Conservation (phyloP, 2,329 filamentous ascomycete genomes). For the Bipolaris cookei region DNA sequence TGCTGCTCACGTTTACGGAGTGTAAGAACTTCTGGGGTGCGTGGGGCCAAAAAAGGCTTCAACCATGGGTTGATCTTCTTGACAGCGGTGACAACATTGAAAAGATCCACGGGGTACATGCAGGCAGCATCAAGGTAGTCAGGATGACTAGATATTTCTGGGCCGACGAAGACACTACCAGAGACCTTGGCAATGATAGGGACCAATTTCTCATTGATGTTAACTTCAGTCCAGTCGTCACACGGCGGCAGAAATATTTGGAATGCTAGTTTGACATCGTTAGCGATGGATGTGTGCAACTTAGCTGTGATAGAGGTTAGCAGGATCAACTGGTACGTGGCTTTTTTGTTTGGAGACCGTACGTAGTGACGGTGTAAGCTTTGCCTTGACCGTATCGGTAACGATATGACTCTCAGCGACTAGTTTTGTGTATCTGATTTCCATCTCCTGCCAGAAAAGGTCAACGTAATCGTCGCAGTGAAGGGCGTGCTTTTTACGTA, state of each 20-base stretch:
- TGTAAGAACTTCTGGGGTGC: conserved; percentile 32
- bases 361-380: too few relatives aligned
- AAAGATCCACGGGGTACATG: conserved; percentile 43
- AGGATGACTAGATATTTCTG: conserved; percentile 37
- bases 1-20: conserved; percentile 29
- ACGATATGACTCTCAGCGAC: too few relatives aligned
- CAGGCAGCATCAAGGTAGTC: conserved; percentile 38
- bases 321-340: too few relatives aligned
- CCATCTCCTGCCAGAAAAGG: too few relatives aligned
- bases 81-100: conserved; percentile 34
- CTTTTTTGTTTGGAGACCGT: too few relatives aligned
- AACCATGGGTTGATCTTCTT: conserved; percentile 37
- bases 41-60: conserved; percentile 34
- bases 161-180: conserved; percentile 44
- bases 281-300: too few relatives aligned
- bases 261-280: too few relatives aligned
- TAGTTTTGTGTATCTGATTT: too few relatives aligned
- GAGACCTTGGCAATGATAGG: conserved; percentile 46
- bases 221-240: conserved; percentile 42
- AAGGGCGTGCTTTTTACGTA: too few relatives aligned
- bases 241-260: conserved; percentile 29
- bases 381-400: too few relatives aligned
- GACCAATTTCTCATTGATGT: conserved; percentile 35
- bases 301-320: too few relatives aligned
- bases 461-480: too few relatives aligned